Conservation (phyloP, 2,329 filamentous ascomycete species). For the Mollisiaceae sp. region DNA sequence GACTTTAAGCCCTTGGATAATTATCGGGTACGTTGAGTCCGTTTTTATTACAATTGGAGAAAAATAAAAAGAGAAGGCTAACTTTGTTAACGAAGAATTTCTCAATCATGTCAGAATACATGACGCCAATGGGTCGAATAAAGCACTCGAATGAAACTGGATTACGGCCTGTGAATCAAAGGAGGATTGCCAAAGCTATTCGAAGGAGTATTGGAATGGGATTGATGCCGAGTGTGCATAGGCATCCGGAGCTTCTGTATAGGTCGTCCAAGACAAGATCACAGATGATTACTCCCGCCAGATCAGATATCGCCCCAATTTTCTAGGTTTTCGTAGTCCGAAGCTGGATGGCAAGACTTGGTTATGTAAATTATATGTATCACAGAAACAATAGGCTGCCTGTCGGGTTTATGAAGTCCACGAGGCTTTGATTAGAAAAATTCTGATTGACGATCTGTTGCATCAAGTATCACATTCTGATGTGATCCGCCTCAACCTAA, state of each 20-base stretch:
- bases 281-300: conserved; percentile 1
- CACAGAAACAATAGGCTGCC: not conserved
- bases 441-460: no score
- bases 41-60: conserved; percentile 13
- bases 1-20: conserved; percentile 80
- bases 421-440: no score
- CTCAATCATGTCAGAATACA: conserved; percentile 86
- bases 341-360: not conserved
- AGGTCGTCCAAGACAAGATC: conserved; percentile 23
- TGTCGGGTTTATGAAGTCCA: not conserved
- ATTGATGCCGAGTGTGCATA: conserved; percentile 88
- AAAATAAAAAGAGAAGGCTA: conserved; percentile 16
- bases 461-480: no score
- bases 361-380: conserved; percentile 19
- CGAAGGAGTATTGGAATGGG: conserved; percentile 87
- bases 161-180: conserved; percentile 86
- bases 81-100: conserved; percentile 71
- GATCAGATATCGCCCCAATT: not conserved
- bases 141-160: conserved; percentile 77
- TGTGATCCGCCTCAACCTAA: no score
- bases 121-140: conserved; percentile 84
- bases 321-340: not conserved
- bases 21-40: conserved; percentile 74
- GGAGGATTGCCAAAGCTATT: conserved; percentile 91
- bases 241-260: conserved; percentile 79